Evolutionary conservation across 495 filamentous ascomycete species (phyloP).

Genomic region (Podospora pseudocomata): DNA sequence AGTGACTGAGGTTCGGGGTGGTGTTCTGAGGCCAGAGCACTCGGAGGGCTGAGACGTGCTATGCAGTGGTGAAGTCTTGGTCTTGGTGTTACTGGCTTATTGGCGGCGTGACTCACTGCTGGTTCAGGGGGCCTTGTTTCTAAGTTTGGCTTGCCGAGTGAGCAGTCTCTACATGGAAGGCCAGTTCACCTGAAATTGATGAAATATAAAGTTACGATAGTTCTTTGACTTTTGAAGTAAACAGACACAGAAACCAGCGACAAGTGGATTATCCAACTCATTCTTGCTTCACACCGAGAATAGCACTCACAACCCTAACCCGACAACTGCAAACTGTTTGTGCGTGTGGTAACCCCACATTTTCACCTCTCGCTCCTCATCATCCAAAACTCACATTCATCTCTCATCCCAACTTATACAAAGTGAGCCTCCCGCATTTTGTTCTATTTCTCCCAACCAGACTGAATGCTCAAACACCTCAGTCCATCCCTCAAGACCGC

Average conservation of each 20-base stretch:
- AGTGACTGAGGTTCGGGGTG: no score
- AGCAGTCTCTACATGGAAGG: neutral
- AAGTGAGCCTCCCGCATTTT: neutral
- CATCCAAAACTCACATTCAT: neutral
- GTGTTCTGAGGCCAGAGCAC: neutral
- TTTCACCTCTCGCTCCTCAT: neutral
- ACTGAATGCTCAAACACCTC: neutral
- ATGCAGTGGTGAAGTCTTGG: neutral
- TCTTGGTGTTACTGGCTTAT: neutral
- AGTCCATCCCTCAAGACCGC: neutral
- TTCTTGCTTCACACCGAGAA: neutral
- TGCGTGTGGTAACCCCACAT: neutral
- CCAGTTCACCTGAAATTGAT: no score
- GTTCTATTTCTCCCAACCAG: neutral
- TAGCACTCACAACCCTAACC: neutral
- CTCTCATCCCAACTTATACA: neutral
- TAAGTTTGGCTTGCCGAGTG: neutral
- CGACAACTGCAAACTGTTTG: neutral
- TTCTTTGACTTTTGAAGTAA: no score
- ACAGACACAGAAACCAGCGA: no score
- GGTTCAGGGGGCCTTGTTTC: neutral
- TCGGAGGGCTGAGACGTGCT: neutral
- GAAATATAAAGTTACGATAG: no score
- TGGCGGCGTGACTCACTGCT: neutral
- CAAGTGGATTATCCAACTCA: no score